Evolutionary conservation across 2,329 filamentous ascomycete genomes (phyloP), one percentile per base, ranked within the genome.

Genomic region (Fusarium verticillioides): DNA sequence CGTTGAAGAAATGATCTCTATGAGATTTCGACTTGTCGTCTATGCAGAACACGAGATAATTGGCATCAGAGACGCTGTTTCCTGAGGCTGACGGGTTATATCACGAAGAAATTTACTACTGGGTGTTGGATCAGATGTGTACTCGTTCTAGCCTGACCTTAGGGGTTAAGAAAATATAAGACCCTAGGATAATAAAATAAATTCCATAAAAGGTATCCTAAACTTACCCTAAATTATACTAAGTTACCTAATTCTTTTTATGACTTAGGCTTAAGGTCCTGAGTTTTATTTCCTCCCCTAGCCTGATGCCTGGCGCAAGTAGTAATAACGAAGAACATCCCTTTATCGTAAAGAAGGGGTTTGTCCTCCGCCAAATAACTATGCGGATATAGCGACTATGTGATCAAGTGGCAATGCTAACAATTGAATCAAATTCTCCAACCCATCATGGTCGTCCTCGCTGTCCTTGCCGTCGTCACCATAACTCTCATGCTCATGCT

Each of bases 271-370:
- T 34, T 34, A 15, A 34, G 32, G 32, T 2, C 32, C 2, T 2
- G 32, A 34, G 32, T 34, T 34, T 13, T 34, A 34, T 34, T 15
- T 15, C 12, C 32, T 34, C 32, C 32, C 32, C 32, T 34, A 13
- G 32, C 32, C 32, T 44, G 2, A 26, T 44, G 19, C 8, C 18
- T 19, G 5, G 40, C 5, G 2, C 23, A 8, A 9, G 18, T 46
- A 13, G 11, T 46, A 28, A 15, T 19, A 13, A 21, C 26, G 7
- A 28, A 6, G 26, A 15, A 10, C 12, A 30, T 28, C 6, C 19
- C 1, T 21, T 1, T 9, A 21, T 28, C 23, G 2, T 4, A 7
- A 4, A 23, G 18, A 28, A 46, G 2, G 11, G 4, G 1, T 9
- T 9, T 3, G 18, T 6, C 18, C 44, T 28, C 18, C 12, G 15